Conservation (phyloP, 371 early-diverging fungal genomes). For the Coemansia sp. region DNA sequence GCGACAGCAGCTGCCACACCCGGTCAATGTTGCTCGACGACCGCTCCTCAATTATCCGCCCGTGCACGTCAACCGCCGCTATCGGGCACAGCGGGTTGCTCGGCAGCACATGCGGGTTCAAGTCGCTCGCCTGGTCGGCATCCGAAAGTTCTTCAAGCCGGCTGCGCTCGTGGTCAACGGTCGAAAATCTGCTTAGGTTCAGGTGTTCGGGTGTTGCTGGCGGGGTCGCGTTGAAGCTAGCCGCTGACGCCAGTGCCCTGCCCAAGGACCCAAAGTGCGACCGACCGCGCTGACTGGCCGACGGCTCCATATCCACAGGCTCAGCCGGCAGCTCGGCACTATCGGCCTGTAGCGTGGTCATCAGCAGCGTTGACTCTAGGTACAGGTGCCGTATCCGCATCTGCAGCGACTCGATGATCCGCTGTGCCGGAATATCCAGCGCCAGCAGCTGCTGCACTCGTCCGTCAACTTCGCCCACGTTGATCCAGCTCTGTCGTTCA, state of each 20-base stretch:
- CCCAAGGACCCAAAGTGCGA: constrained; percentile 5
- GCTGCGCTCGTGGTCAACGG: constrained; percentile 13
- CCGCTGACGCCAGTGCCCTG: not conserved
- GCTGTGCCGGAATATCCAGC: constrained; percentile 32
- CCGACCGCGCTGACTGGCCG: constrained; percentile 5
- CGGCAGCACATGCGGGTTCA: constrained; percentile 10
- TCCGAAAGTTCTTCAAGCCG: not conserved
- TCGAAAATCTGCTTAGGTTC: constrained; percentile 22
- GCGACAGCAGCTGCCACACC: constrained; percentile 33
- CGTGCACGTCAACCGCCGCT: constrained; percentile 34
- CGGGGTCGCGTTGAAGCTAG: constrained; percentile 20
- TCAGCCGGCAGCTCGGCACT: not conserved
- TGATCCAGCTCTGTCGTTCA: constrained; percentile 35
- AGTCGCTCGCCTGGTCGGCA: not conserved
- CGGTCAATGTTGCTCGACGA: constrained; percentile 37
- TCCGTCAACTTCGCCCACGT: constrained; percentile 26
- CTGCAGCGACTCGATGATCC: constrained; percentile 37
- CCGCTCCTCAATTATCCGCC: constrained; percentile 17
- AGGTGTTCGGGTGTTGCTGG: constrained; percentile 18
- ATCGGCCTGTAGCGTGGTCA: constrained; percentile 29
- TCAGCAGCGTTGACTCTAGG: constrained; percentile 34
- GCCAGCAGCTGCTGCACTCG: constrained; percentile 31
- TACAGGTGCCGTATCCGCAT: constrained; percentile 45
- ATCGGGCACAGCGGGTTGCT: constrained; percentile 23
- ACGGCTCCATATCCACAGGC: not conserved